Base-by-base conservation (phyloP, 768 basidiomycete species). In the Polyporus arcularius region DNA sequence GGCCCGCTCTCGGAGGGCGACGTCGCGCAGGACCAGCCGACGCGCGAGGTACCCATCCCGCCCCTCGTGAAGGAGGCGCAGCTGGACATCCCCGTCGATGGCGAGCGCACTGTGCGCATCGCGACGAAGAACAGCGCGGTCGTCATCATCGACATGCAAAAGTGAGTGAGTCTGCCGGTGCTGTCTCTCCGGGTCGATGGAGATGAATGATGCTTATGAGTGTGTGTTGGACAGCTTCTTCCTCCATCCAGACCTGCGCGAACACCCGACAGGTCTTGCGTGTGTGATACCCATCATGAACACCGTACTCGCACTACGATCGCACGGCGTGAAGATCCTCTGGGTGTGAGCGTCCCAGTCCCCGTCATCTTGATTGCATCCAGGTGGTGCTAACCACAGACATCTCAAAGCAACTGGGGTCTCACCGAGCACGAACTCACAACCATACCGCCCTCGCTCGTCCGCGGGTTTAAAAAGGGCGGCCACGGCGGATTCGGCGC, bases 61-160 rank as follows among this genome's bases (percentile, higher is more conserved):
- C 52, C 74, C 67, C 51, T 73, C 72, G 53, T 73, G 65, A 62
- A 57, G 57, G 45, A 74, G 60, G 47, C 66, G 49, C 85, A 87
- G 62, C 68, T 79, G 11, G 86, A 89, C 39, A 76, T 89, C 39
- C 71, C 76, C 4, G 85, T 85, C 4, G 77, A 84, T 59, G 80
- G 82, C 16, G 77, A 79, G 21, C 77, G 85, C 26, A 75, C 72
- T 18, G 71, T 88, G 49, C 76, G 86, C 52, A 72, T 87, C 30
- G 76, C 82, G 65, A 78, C 76, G 38, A 72, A 78, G 32, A 71
- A 75, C 50, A 82, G 79, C 16, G 87, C 86, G 10, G 71, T 84
- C 55, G 81, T 88, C n/a, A 76, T 89, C 18, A 79, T 88, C 53
- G 88, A 88, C 67, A 89, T 89, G 88, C 88, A 89, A 70, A 89